A percentile compares a stretch with the other conserved stretches of the same genome.
phyloP scores from a whole-genome alignment of 768 basidiomycete genomes.

The Atractiella rhizophila region DNA sequence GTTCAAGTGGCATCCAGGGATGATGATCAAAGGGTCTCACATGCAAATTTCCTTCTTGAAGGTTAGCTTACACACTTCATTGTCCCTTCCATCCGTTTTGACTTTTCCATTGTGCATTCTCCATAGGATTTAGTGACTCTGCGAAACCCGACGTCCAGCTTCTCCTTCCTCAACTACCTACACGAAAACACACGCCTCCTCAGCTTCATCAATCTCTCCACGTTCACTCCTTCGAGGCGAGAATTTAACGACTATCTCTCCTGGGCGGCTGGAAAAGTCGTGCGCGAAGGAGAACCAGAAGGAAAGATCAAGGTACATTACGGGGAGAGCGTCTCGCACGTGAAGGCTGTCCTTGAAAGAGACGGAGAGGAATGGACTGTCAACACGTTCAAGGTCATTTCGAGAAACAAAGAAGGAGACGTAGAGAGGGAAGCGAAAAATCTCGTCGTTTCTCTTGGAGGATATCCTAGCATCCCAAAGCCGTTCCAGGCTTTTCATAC shows the following conservation, averaged over 20 bases:
- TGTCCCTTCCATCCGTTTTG: neutral
- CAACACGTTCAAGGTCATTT: no score
- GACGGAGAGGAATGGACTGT: no score
- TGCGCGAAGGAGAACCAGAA: conserved; percentile 17
- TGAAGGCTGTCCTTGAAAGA: conserved; percentile 20
- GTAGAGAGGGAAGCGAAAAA: no score
- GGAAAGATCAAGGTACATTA: conserved; percentile 28
- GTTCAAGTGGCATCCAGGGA: conserved; percentile 35
- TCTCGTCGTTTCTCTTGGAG: no score
- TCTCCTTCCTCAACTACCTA: conserved; percentile 29
- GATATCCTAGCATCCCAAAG: no score
- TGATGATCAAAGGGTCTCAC: conserved; percentile 30
- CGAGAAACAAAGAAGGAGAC: no score
- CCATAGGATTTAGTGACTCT: conserved; percentile 31
- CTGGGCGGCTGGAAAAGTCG: conserved; percentile 30
- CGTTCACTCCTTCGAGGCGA: conserved; percentile 30
- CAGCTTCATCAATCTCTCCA: conserved; percentile 32
- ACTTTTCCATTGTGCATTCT: neutral
- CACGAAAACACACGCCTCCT: conserved; percentile 25
- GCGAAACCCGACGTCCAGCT: conserved; percentile 31
- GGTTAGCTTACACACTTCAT: neutral
- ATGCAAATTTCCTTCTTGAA: conserved; percentile 34
- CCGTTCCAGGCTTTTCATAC: no score
- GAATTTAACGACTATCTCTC: conserved; percentile 34
- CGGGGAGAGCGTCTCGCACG: conserved; percentile 27